A percentile compares a stretch with the other conserved stretches of the same genome.
phyloP scores from a whole-genome alignment of 768 basidiomycete genomes.

The Mycena vitilis region DNA sequence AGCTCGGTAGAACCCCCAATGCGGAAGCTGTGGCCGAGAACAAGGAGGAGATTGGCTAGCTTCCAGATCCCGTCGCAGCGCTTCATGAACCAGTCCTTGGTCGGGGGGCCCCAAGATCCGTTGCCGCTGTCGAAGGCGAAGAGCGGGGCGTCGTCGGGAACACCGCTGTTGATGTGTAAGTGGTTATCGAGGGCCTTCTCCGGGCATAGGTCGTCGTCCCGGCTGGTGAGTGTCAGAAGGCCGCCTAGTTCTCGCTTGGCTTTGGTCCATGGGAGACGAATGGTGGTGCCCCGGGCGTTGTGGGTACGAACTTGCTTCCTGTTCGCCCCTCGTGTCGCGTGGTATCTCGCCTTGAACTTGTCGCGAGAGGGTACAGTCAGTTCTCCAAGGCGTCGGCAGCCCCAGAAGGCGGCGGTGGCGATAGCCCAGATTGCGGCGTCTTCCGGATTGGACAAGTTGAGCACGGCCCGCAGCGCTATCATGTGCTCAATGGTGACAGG shows the following conservation, averaged over 20 bases:
- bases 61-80: conserved; percentile 9
- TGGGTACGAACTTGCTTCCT: not conserved
- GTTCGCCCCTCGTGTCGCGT: not conserved
- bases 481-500: conserved; percentile 6
- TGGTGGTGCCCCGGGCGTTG: conserved; percentile 10
- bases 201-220: conserved; percentile 29
- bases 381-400: conserved; percentile 5
- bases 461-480: not conserved
- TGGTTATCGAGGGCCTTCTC: conserved; percentile 6
- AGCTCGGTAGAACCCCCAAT: conserved; percentile 49
- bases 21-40: conserved; percentile 36
- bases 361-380: conserved; percentile 1
- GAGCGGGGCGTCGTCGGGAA: not conserved
- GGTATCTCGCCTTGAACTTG: conserved; percentile 2
- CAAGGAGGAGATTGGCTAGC: not conserved
- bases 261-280: conserved; percentile 49
- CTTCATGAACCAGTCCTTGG: not conserved
- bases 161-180: not conserved
- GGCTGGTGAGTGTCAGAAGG: conserved; percentile 29
- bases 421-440: conserved; percentile 2
- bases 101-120: not conserved
- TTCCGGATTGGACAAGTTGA: not conserved
- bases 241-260: conserved; percentile 34
- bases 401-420: not conserved
- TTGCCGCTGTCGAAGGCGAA: not conserved